Base-by-base conservation (phyloP, 352 stramenopile species). In the Phytophthora parvispora region DNA sequence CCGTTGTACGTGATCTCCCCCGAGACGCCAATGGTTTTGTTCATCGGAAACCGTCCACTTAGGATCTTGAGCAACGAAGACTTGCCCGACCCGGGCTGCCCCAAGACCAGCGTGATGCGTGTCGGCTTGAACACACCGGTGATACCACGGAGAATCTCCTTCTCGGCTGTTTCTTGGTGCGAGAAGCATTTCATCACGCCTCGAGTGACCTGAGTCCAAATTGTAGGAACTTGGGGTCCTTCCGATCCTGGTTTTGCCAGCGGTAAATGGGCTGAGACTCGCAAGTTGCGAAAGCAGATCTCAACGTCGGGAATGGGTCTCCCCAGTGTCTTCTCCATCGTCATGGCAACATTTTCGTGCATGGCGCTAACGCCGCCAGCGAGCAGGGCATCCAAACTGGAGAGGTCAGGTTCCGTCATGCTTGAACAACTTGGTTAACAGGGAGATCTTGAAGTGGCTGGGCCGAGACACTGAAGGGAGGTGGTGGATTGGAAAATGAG, bases 241-340 rank as follows among this genome's bases (percentile, higher is more conserved):
- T 36, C 24, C 7, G 24, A 48, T 7, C 38, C 47, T 4, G 56
- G n/a, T 25, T 53, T 54, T 1, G 69, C 43, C 1, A 75, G 29
- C 5, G 50, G 50, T 29, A 47, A 36, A 16, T 38, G 52, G 4
- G 77, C 80, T 2, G 64, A 61, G 60, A 88, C 72, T 20, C 69
- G 67, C n/a, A 89, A 36, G 64, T 84, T 66, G 7, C 57, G 66
- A 52, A 89, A 89, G 45, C 77, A 77, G 43, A 86, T 73, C 32
- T 84, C 75, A 48, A 89, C 73, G 45, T 69, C 76, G 25, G 77
- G 69, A 4, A 89, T 75, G 1, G 77, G 78, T 20, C 57, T 47
- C 18, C 80, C 80, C 1, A 78, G 28, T 6, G 75, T 60, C 3
- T 75, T 74, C 45, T 86, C 75, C 15, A 83, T 62, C 4, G 74